Evolutionary conservation across 495 filamentous ascomycete species (phyloP).

Genomic region (Talaromyces nanjingensis): DNA sequence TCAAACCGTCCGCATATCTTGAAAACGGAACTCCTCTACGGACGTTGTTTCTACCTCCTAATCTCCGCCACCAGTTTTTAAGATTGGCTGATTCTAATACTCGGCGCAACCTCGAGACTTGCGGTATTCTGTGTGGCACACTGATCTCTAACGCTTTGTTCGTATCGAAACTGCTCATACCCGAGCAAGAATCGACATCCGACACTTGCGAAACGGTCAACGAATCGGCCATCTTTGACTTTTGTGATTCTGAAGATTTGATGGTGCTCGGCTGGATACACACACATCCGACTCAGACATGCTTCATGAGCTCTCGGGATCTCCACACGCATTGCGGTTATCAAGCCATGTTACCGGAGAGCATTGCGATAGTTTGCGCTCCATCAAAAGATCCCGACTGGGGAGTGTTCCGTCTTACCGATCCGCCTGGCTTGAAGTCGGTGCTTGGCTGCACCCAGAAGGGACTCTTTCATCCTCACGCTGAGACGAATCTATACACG

Average conservation of each 20-base stretch:
- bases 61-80: constrained; percentile 68
- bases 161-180: constrained; percentile 79
- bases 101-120: constrained; percentile 76
- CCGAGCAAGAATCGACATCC: constrained; percentile 78
- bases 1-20: constrained; percentile 78
- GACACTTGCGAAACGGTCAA: constrained; percentile 94
- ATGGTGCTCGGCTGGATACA: constrained; percentile 97
- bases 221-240: constrained; percentile 75
- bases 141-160: constrained; percentile 90
- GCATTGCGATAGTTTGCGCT: constrained; percentile 94
- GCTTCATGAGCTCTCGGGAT: constrained; percentile 94
- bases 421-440: constrained; percentile 79
- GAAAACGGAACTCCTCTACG: constrained; percentile 83
- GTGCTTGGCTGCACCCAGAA: constrained; percentile 68
- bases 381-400: constrained; percentile 76
- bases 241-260: constrained; percentile 75
- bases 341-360: constrained; percentile 90
- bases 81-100: constrained; percentile 69
- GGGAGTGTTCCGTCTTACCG: constrained; percentile 87
- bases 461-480: constrained; percentile 79
- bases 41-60: constrained; percentile 75
- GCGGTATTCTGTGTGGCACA: constrained; percentile 87
- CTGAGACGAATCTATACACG: constrained; percentile 69
- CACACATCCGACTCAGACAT: constrained; percentile 92
- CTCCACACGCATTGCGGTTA: constrained; percentile 89